phyloP scores from a whole-genome alignment of 1,139 yeast genomes.

The Taiozyma sp. region DNA sequence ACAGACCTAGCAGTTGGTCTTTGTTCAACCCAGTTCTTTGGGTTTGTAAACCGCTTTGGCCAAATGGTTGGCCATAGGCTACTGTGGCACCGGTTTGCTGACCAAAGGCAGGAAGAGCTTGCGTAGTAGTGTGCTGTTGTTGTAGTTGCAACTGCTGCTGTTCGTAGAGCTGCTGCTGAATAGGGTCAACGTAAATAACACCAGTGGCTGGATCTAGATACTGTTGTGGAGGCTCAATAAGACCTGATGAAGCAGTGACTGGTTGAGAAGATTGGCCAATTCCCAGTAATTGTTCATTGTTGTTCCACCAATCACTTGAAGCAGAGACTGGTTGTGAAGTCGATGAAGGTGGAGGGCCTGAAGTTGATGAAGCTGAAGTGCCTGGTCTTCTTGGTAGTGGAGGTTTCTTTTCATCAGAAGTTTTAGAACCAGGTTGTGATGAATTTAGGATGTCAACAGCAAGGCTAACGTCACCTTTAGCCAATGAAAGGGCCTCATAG shows the following conservation, averaged over 20 bases:
- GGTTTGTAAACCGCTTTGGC: not conserved
- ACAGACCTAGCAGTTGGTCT: slow-evolving; percentile 20
- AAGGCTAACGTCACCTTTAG: slow-evolving; percentile 26
- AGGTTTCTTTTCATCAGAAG: slow-evolving; percentile 17
- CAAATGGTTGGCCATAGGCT: slow-evolving; percentile 2
- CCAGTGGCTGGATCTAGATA: slow-evolving; percentile 62
- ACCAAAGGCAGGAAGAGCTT: not conserved
- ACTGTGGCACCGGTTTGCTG: slow-evolving; percentile 1
- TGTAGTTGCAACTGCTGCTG: slow-evolving; percentile 31
- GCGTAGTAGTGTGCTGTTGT: slow-evolving; percentile 14
- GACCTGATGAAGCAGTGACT: slow-evolving; percentile 24
- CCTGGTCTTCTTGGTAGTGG: slow-evolving; percentile 25
- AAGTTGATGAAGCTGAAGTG: slow-evolving; percentile 13
- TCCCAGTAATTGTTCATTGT: slow-evolving; percentile 15
- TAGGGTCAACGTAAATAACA: slow-evolving; percentile 47
- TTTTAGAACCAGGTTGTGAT: slow-evolving; percentile 2
- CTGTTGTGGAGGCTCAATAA: slow-evolving; percentile 36
- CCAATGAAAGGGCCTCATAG: slow-evolving; percentile 27
- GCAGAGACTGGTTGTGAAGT: slow-evolving; percentile 34
- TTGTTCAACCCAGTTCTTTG: slow-evolving; percentile 22
- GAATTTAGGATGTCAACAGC: slow-evolving; percentile 25
- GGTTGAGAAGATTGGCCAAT: slow-evolving; percentile 3
- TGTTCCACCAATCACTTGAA: slow-evolving; percentile 30
- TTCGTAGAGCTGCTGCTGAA: slow-evolving; percentile 47
- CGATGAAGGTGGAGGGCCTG: slow-evolving; percentile 31